These are phyloP conservation scores for Nannochloropsis oceanica DNA, from an alignment of 108 stramenopile species.

Conservation along the genomic window DNA sequence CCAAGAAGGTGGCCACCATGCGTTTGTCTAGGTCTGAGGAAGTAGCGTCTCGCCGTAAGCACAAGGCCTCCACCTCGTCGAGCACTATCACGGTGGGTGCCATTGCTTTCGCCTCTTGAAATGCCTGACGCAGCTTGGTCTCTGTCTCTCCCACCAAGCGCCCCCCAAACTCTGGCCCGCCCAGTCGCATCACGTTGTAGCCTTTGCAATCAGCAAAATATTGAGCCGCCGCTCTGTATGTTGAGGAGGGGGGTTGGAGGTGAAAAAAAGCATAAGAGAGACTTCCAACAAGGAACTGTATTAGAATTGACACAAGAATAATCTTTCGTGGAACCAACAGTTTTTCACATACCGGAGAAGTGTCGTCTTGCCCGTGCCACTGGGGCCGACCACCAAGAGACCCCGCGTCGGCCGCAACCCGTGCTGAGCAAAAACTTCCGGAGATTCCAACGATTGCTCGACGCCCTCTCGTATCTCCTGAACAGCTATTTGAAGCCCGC, in stretches of 20 bases:
- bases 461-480: conserved; percentile 17
- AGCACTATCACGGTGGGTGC: conserved; percentile 37
- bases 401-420: conserved; percentile 29
- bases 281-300: neutral
- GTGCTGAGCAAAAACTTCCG: conserved; percentile 1
- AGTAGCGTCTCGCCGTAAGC: conserved; percentile 30
- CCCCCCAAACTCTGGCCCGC: conserved; percentile 11
- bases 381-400: conserved; percentile 40
- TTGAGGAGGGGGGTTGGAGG: too few species aligned
- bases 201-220: conserved; percentile 15
- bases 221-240: conserved; percentile 17
- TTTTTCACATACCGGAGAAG: neutral
- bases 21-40: conserved; percentile 23
- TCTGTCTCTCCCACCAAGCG: conserved; percentile 39
- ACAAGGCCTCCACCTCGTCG: conserved; percentile 40
- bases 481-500: conserved; percentile 16
- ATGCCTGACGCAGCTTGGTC: conserved; percentile 15
- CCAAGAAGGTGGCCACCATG: conserved; percentile 30
- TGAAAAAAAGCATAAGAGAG: neutral
- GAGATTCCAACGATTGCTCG: conserved; percentile 12
- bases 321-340: neutral
- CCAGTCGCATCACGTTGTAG: conserved; percentile 21
- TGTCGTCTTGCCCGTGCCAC: conserved; percentile 37
- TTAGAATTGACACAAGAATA: neutral
- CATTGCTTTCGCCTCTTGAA: conserved; percentile 13